Base-by-base conservation (phyloP, 2,329 filamentous ascomycete species). In the Fusarium burgessii region DNA sequence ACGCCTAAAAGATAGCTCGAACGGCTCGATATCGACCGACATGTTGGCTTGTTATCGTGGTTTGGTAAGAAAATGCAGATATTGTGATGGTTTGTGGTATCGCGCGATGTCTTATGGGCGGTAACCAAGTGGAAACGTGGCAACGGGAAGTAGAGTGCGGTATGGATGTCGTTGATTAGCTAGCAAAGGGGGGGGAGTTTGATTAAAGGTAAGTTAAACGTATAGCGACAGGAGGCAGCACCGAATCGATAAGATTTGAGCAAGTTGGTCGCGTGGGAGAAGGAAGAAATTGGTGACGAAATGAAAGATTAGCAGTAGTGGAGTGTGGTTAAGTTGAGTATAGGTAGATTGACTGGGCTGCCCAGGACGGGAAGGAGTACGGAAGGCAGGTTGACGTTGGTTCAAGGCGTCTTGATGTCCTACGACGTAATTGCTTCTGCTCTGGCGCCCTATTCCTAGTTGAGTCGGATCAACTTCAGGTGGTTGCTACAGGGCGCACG, bases 1-100 rank as follows among this genome's bases (percentile, higher is more conserved):
- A 98, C 96, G 93, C 84, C 91, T 92, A 85, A 99, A 99, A 85
- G 90, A 93, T 80, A 99, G 90, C 88, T 98, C 96, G 76, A 89
- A 83, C 66, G 95, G 96, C 78, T 96, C 91, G 80, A 99, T 93
- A 78, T 97, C 93, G 85, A 99, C 92, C 77, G 95, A 97, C 96
- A 98, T 98, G 84, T 78, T 88, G 83, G 66, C 46, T 63, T n/a
- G 14, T 47, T 58, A 62, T 68, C 13, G 63, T 63, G 33, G 50
- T 15, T 29, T 17, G 27, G 35, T 18, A 43, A 36, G 43, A 36
- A 35, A 40, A 54, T 36, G 52, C 23, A 7, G 18, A 56, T 32
- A 40, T 42, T 41, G 29, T 41, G 55, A 47, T 62, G 42, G 58
- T 46, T 52, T 63, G 69, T 15, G 42, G 66, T 71, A 67, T 75